These are phyloP conservation scores for Carex pumila DNA, from an alignment of 176 grass and related monocot genomes.

Conservation along the genomic window DNA sequence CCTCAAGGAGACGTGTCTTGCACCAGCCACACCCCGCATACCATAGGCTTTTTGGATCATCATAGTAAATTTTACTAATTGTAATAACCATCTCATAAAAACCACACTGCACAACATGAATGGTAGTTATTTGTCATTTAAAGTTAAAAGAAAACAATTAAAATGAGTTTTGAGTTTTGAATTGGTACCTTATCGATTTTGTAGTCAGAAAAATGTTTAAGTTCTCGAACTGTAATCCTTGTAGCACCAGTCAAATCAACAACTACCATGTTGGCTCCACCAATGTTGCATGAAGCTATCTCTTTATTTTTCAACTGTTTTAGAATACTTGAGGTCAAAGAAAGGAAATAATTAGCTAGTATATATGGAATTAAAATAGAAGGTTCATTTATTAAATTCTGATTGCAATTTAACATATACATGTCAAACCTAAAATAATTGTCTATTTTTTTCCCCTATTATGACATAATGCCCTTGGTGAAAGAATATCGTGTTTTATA, in stretches of 20 bases:
- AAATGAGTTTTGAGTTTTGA: background rate
- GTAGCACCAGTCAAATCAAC: background rate
- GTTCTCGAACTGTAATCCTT: background rate
- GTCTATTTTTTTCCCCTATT: too few relatives aligned
- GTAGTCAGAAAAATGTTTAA: background rate
- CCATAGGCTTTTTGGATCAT: background rate
- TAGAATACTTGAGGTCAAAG: background rate
- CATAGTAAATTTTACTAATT: background rate
- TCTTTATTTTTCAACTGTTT: background rate
- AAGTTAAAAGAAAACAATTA: too few relatives aligned
- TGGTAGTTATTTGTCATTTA: too few relatives aligned
- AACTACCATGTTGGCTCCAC: background rate
- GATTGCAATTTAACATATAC: too few relatives aligned
- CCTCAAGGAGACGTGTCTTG: background rate
- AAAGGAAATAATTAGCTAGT: background rate
- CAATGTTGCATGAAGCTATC: background rate
- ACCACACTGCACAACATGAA: background rate
- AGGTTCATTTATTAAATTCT: too few relatives aligned
- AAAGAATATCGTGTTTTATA: too few relatives aligned
- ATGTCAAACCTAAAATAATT: too few relatives aligned
- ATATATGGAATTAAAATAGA: too few relatives aligned
- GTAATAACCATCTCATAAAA: background rate
- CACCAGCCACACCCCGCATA: background rate
- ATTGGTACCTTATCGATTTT: background rate
- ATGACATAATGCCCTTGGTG: too few relatives aligned